Evolutionary conservation across 306 rosid genomes (phyloP), one percentile per base, ranked within the genome.

Genomic region (Gynostemma pentaphyllum): DNA sequence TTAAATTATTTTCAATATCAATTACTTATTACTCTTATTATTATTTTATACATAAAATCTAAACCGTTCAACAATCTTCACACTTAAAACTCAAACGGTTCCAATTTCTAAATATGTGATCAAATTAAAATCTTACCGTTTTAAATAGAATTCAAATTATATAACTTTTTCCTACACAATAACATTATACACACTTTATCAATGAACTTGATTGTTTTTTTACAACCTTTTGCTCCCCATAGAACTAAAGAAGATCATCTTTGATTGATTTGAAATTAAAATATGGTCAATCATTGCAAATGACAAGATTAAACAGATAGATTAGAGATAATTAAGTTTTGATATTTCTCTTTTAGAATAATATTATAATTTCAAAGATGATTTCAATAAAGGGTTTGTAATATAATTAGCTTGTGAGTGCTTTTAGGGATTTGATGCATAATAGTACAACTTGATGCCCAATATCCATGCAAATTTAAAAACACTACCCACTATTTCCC

Each of bases 301-400:
- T 67, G 19, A 51, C 62, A 67, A 39, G 61, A 40, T 66, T 54
- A 66, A 32, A 60, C 65, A 60, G 47, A 60, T 59, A 37, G 64
- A 57, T 57, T 13, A 16, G 10, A n/a, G n/a, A n/a, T n/a, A n/a
- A n/a, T n/a, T n/a, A 59, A 21, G 16, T 28, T 11, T 30, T 54
- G n/a, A 18, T 55, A 55, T 55, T 30, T 30, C 6, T 55, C 62
- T 32, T 34, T 57, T 57, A 10, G 28, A 19, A 57, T 19, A n/a
- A 19, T 57, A 11, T 5, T 18, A 18, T 56, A 21, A n/a, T 16
- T 14, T 46, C 10, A 7, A 47, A 16, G 3, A 48, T 8, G 9
- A 48, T 9, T 48, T 16, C 29, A 48, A 19, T 4, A 16, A 3
- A 46, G 10, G 24, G n/a, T n/a, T n/a, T n/a, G 10, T 4, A 24